Evolutionary conservation across 805 yeast species (phyloP).

Genomic region (Yarrowia sp.): DNA sequence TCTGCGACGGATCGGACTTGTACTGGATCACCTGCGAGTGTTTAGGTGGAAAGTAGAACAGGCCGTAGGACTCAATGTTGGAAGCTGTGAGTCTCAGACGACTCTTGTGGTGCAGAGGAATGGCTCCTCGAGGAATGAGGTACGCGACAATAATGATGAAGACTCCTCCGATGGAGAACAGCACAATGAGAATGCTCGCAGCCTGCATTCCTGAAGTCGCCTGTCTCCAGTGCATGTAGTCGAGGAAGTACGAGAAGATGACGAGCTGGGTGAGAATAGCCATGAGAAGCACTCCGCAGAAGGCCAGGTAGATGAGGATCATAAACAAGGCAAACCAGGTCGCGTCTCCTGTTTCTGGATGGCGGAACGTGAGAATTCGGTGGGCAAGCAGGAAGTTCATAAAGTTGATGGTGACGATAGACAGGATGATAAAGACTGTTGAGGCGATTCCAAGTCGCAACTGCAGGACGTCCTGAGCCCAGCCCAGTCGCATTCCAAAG

Average conservation of each 20-base stretch:
- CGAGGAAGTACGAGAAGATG: slow-evolving; percentile 57
- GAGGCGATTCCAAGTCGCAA: slow-evolving; percentile 54
- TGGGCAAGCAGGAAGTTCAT: slow-evolving; percentile 66
- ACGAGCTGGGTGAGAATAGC: slow-evolving; percentile 61
- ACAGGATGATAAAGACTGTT: slow-evolving; percentile 54
- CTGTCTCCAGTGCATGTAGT: slow-evolving; percentile 46
- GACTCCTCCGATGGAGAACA: slow-evolving; percentile 56
- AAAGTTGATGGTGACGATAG: slow-evolving; percentile 57
- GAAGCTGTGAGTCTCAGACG: slow-evolving; percentile 54
- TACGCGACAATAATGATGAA: slow-evolving; percentile 52
- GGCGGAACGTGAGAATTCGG: slow-evolving; percentile 72
- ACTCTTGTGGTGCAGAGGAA: slow-evolving; percentile 33
- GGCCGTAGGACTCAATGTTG: slow-evolving; percentile 70
- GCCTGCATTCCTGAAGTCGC: slow-evolving; percentile 56
- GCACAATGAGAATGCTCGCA: slow-evolving; percentile 46
- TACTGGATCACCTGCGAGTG: slow-evolving; percentile 43
- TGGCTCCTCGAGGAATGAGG: slow-evolving; percentile 52
- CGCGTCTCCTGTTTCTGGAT: slow-evolving; percentile 64
- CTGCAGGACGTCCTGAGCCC: slow-evolving; percentile 52
- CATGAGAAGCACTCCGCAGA: slow-evolving; percentile 58
- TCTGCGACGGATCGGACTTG: slow-evolving; percentile 45
- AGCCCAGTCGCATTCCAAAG: slow-evolving; percentile 54
- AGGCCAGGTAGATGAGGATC: slow-evolving; percentile 52
- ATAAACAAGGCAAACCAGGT: slow-evolving; percentile 50
- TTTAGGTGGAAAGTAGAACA: slow-evolving; percentile 51